Percentiles rank a stretch among this genome's conserved stretches.
Conservation (phyloP, 176 grass and related monocot species). For the Carex scoparia region DNA sequence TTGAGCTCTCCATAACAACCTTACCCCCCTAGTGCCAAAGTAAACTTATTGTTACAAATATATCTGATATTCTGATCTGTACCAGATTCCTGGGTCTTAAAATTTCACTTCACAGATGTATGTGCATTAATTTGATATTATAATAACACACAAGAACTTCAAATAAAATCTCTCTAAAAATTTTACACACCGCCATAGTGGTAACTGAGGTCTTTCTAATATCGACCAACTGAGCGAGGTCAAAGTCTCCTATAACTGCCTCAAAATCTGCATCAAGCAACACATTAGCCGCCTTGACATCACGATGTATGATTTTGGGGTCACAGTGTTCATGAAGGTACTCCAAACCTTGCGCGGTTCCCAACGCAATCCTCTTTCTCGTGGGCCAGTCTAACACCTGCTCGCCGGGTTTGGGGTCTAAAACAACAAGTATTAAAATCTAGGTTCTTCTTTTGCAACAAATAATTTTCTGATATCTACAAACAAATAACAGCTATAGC, state of each 20-base stretch:
- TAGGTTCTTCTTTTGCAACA: neutral
- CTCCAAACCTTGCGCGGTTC: constrained; percentile 16
- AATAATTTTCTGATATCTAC: neutral
- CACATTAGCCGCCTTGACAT: constrained; percentile 25
- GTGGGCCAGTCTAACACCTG: constrained; percentile 23
- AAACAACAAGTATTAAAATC: neutral
- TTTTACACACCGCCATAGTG: neutral
- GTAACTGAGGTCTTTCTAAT: constrained; percentile 19
- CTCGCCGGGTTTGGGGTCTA: constrained; percentile 9
- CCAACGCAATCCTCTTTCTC: constrained; percentile 11
- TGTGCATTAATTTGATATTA: neutral
- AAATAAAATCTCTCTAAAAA: neutral
- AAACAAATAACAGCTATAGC: neutral
- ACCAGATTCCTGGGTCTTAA: neutral
- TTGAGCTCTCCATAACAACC: too few species aligned
- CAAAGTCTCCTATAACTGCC: constrained; percentile 24
- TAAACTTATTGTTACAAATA: neutral
- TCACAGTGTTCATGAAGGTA: constrained; percentile 20
- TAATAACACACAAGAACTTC: neutral
- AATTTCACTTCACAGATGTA: neutral
- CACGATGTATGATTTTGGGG: constrained; percentile 25
- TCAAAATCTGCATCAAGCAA: constrained; percentile 20
- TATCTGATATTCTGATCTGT: neutral
- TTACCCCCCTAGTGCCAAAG: neutral
- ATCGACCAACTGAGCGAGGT: constrained; percentile 21